These are phyloP conservation scores for Collybiopsis confluens DNA, from an alignment of 768 basidiomycete genomes.

Conservation along the genomic window DNA sequence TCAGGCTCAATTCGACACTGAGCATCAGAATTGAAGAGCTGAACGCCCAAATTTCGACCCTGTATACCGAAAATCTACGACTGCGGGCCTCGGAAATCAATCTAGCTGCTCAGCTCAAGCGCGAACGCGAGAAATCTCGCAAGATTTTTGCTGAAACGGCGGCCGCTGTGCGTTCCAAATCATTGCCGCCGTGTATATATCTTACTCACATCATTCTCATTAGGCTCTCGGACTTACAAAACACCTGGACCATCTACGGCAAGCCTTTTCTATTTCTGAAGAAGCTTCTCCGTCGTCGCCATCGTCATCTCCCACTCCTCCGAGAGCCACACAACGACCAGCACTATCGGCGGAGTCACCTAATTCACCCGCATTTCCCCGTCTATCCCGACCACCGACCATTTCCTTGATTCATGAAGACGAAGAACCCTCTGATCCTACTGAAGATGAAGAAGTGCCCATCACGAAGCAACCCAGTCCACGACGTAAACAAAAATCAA, in stretches of 20 bases:
- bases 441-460: constrained; percentile 32
- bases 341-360: constrained; percentile 31
- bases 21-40: constrained; percentile 83
- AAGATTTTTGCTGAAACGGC: constrained; percentile 72
- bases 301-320: constrained; percentile 44
- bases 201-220: too few species aligned
- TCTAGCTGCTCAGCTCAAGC: constrained; percentile 70
- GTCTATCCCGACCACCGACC: constrained; percentile 60
- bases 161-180: constrained; percentile 50
- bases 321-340: constrained; percentile 45
- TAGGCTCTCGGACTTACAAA: constrained; percentile 60
- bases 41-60: constrained; percentile 75
- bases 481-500: constrained; percentile 34
- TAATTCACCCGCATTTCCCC: constrained; percentile 40
- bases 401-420: constrained; percentile 67
- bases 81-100: constrained; percentile 79
- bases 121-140: constrained; percentile 72
- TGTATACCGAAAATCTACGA: constrained; percentile 79
- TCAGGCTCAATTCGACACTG: constrained; percentile 79
- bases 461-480: constrained; percentile 29
- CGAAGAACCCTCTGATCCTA: constrained; percentile 48
- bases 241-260: constrained; percentile 61
- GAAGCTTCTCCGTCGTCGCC: constrained; percentile 26
- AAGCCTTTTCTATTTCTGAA: constrained; percentile 47
- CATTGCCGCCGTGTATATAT: constrained; percentile 9